Conservation (phyloP, 2,329 filamentous ascomycete genomes). For the Penicillium sp. region DNA sequence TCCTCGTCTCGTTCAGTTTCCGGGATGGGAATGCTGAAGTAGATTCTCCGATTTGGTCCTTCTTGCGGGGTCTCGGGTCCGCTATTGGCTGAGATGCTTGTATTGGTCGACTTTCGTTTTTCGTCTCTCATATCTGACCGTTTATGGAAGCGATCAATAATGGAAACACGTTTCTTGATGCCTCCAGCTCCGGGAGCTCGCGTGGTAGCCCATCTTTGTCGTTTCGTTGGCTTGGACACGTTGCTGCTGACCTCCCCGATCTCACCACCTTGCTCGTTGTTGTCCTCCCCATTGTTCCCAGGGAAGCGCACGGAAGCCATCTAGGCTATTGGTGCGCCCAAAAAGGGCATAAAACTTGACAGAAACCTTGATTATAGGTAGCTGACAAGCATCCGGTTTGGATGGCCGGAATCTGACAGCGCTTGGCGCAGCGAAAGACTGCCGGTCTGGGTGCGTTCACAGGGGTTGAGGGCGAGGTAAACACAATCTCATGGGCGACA, state of each 20-base stretch:
- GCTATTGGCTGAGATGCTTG: slow-evolving; percentile 38
- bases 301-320: slow-evolving; percentile 44
- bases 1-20: slow-evolving; percentile 74
- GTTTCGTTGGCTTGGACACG: slow-evolving; percentile 65
- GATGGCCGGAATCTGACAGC: slow-evolving; percentile 26
- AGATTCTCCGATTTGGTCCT: slow-evolving; percentile 54
- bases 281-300: slow-evolving; percentile 23
- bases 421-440: slow-evolving; percentile 12
- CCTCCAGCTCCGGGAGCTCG: slow-evolving; percentile 75
- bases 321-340: slow-evolving; percentile 30
- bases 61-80: slow-evolving; percentile 33
- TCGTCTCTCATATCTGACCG: slow-evolving; percentile 65
- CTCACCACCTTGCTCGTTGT: slow-evolving; percentile 30
- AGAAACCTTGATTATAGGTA: slow-evolving; percentile 15
- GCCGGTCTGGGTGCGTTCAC: slow-evolving; percentile 2
- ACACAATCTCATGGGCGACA: slow-evolving; percentile 9
- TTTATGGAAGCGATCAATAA: slow-evolving; percentile 73
- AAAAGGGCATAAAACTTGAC: slow-evolving; percentile 30
- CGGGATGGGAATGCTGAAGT: slow-evolving; percentile 83
- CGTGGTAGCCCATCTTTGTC: slow-evolving; percentile 95
- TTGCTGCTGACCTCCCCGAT: slow-evolving; percentile 43
- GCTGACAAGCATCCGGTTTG: slow-evolving; percentile 31
- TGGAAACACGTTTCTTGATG: slow-evolving; percentile 74
- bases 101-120: slow-evolving; percentile 56
- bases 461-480: slow-evolving; percentile 2